These are phyloP conservation scores for Macadamia integrifolia DNA, from an alignment of 164 flowering plant genomes.

Conservation along the genomic window DNA sequence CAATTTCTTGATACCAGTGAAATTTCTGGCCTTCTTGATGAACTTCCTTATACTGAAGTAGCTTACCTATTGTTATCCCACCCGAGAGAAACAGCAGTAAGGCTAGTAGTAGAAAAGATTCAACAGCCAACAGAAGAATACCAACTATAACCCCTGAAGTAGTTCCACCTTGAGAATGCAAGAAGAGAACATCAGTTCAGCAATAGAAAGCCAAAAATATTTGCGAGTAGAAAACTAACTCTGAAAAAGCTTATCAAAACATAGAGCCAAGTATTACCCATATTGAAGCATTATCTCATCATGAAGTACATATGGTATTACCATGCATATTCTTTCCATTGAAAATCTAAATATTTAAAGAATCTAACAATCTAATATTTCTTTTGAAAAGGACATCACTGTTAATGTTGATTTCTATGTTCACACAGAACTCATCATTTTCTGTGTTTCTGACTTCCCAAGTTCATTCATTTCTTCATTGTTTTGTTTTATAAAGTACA, in stretches of 20 bases:
- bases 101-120: constrained; percentile 39
- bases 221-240: not conserved
- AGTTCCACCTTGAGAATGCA: constrained; percentile 45
- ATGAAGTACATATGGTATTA: not conserved
- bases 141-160: constrained; percentile 50
- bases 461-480: not conserved
- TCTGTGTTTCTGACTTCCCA: not conserved
- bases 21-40: constrained; percentile 68
- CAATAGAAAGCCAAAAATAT: not conserved
- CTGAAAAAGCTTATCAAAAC: not conserved
- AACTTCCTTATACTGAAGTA: constrained; percentile 90
- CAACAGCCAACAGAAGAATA: constrained; percentile 40
- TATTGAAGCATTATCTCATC: not conserved
- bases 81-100: constrained; percentile 67
- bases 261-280: not conserved
- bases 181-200: not conserved
- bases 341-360: no score
- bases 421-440: not conserved
- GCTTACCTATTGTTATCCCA: constrained; percentile 82
- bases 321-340: not conserved
- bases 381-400: no score
- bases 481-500: not conserved
- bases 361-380: no score
- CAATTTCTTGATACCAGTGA: constrained; percentile 82
- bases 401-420: not conserved